These are phyloP conservation scores for Eucalyptus curtisii DNA, from an alignment of 345 rosid genomes.

Conservation along the genomic window DNA sequence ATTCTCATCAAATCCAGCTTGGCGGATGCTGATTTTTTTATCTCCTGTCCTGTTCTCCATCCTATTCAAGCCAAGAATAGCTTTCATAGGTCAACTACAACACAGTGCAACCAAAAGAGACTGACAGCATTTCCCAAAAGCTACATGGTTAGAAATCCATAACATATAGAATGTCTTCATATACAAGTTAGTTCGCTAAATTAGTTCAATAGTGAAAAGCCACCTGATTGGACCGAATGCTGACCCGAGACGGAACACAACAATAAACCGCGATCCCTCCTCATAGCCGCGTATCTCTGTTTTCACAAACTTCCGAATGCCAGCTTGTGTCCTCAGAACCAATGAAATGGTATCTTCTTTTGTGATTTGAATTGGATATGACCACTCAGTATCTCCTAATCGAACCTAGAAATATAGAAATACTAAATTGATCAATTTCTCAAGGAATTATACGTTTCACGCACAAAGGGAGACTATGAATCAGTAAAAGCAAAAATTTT, in stretches of 20 bases:
- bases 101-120: background rate
- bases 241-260: slow-evolving; percentile 85
- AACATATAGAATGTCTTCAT: background rate
- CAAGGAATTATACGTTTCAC: background rate
- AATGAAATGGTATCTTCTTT: slow-evolving; percentile 85
- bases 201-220: background rate
- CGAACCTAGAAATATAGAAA: slow-evolving; percentile 38
- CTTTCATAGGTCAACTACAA: background rate
- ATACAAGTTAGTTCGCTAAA: background rate
- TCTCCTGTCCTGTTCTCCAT: slow-evolving; percentile 68
- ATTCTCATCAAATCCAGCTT: slow-evolving; percentile 77
- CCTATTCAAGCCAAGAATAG: slow-evolving; percentile 18
- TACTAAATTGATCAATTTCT: background rate
- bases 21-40: slow-evolving; percentile 62
- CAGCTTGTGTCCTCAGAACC: slow-evolving; percentile 59
- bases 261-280: slow-evolving; percentile 95
- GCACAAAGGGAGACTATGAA: background rate
- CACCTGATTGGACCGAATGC: slow-evolving; percentile 86
- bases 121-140: background rate
- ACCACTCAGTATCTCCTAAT: slow-evolving; percentile 79
- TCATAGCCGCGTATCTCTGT: slow-evolving; percentile 92
- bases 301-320: slow-evolving; percentile 40
- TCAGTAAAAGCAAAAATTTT: background rate
- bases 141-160: background rate
- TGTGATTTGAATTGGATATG: slow-evolving; percentile 70